Base-by-base conservation (phyloP, 345 rosid species). In the Populus pruinosa region DNA sequence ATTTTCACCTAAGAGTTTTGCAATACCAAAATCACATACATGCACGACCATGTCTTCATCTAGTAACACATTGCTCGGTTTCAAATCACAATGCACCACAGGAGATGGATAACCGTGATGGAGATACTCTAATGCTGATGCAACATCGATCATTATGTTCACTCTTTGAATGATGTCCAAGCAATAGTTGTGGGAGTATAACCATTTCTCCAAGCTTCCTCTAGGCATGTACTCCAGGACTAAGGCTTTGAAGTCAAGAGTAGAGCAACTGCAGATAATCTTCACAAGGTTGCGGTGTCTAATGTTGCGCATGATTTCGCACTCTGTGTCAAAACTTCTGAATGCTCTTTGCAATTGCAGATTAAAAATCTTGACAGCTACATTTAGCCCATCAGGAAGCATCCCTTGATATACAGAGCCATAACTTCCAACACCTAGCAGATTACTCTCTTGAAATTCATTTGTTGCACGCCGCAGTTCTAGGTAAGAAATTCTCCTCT, bases 391-490 rank as follows among this genome's bases (percentile, higher is more conserved):
- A 33, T 72, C 75, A 0, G 10, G 5, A 29, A 72, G 39, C n/a
- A 1, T 47, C n/a, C 75, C 75, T 20, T 72, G 36, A 29, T 72
- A 53, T 0, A 72, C 75, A 1, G 35, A 23, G 20, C 70, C 70
- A 43, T 16, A 74, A 25, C 77, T 35, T 14, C 76, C 69, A 2
- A 1, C 11, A 4, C 69, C 76, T 17, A 62, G 69, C 1, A 73
- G 41, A 33, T 78, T 78, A 20, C 49, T 38, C 33, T 72, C 80
- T 1, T 6, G 27, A 39, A 76, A 83, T 29, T 70, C 76, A 23
- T 73, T 43, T 5, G 81, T 79, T 8, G 86, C 81, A 21, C 11
- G 20, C 25, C 3, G 5, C 9, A 77, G 70, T 35, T 77, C 81
- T 0, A 10, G 33, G 29, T 69, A 56, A 4, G 77, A 43, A 63